phyloP scores from a whole-genome alignment of 768 basidiomycete species.

The Pleurotus djamor region DNA sequence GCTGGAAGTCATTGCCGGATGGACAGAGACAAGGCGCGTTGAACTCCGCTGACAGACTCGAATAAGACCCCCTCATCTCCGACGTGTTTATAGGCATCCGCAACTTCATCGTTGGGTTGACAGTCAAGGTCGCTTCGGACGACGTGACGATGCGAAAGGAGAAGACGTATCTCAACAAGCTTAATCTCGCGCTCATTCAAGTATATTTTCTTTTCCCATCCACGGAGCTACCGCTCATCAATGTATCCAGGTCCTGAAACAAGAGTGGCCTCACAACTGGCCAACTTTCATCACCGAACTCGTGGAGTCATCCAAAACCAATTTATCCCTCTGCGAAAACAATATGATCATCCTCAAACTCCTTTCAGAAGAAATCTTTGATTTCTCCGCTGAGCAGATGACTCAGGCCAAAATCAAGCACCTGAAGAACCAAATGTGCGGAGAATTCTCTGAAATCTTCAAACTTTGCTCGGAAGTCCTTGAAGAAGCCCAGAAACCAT shows the following conservation, averaged over 20 bases:
- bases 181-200: slow-evolving; percentile 95
- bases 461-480: slow-evolving; percentile 95
- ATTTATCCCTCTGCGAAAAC: slow-evolving; percentile 96
- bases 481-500: slow-evolving; percentile 95
- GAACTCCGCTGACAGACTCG: background rate
- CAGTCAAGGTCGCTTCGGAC: slow-evolving; percentile 91
- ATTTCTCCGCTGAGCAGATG: slow-evolving; percentile 98
- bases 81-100: slow-evolving; percentile 68
- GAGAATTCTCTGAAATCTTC: slow-evolving; percentile 97
- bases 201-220: slow-evolving; percentile 34
- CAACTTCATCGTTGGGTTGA: slow-evolving; percentile 93
- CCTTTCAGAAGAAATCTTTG: slow-evolving; percentile 98
- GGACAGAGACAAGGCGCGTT: slow-evolving; percentile 84
- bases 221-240: slow-evolving; percentile 10
- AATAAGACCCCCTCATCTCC: background rate
- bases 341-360: slow-evolving; percentile 99
- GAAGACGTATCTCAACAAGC: slow-evolving; percentile 93
- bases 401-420: slow-evolving; percentile 97
- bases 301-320: slow-evolving; percentile 95
- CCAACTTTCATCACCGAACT: slow-evolving; percentile 96
- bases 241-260: slow-evolving; percentile 85
- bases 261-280: slow-evolving; percentile 99
- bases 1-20: slow-evolving; percentile 95
- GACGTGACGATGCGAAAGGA: slow-evolving; percentile 86
- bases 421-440: slow-evolving; percentile 97